Base-by-base conservation (phyloP, 202 grass and related monocot species). In the Zizania palustris region DNA sequence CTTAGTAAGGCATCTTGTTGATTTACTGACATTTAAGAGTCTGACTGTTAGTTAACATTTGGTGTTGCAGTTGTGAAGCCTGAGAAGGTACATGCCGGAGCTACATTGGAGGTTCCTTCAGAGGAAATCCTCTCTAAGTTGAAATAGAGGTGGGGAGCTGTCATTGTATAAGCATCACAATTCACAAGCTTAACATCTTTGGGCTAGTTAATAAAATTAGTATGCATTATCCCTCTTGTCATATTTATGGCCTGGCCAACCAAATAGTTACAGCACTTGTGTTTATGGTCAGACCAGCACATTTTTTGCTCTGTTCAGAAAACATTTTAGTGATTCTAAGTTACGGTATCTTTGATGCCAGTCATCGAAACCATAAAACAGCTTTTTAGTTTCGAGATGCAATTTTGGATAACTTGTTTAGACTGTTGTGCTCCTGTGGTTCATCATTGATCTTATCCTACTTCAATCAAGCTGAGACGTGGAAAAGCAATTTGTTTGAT, bases 71-170 rank as follows among this genome's bases (percentile, higher is more conserved):
- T 83, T 88, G 89, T 95, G 35, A 95, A 95, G 85, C 96, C 96
- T 58, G 83, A 89, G 60, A 92, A 85, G 76, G 87, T 50, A 64
- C 96, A 99, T 83, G 90, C 85, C 3, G 96, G 96, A 87, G 87
- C 89, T 45, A 99, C 89, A 60, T 71, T 99, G 35, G 96, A 99
- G 80, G 49, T 95, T 75, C 92, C 96, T 65, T 92, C 96, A 3
- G 91, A 99, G 71, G 96, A 96, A 63, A 88, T 70, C 64, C 64
- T 93, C 35, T 83, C 89, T 3, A 89, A 84, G 40, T 82, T 81
- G 15, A 77, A 82, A 72, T 91, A 93, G 11, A 75, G 10, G 11
- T 21, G 35, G 16, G 6, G 4, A 65, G 46, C 4, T 22, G 6
- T 65, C 55, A 19, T 6, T 72, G 12, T 45, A 42, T 20, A 36